Evolutionary conservation across 495 filamentous ascomycete genomes (phyloP).

Genomic region (Jackrogersella multiformis): DNA sequence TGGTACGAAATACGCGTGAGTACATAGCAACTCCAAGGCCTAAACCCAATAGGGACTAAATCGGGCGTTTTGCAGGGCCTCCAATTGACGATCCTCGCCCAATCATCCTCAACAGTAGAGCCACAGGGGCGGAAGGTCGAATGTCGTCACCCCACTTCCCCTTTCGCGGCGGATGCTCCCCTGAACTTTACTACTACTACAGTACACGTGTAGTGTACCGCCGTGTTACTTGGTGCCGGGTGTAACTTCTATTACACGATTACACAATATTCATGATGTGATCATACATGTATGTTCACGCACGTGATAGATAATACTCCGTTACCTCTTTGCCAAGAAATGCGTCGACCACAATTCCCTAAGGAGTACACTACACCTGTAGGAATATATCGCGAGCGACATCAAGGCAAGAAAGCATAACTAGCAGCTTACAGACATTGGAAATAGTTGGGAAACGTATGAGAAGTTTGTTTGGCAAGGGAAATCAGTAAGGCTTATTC

Average conservation of each 20-base stretch:
- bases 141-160: conserved; percentile 31
- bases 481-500: too few species aligned
- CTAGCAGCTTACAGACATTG: too few species aligned
- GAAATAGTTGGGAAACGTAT: too few species aligned
- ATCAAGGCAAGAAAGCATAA: too few species aligned
- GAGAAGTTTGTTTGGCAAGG: too few species aligned
- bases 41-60: conserved; percentile 26
- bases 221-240: neutral
- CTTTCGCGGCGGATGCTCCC: conserved; percentile 9
- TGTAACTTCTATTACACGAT: neutral
- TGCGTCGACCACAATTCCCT: neutral
- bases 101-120: conserved; percentile 24
- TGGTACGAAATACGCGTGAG: conserved; percentile 9
- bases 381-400: too few species aligned
- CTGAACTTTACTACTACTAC: conserved; percentile 15
- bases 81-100: conserved; percentile 30
- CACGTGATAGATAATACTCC: conserved; percentile 20
- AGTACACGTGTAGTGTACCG: too few species aligned
- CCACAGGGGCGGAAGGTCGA: conserved; percentile 18
- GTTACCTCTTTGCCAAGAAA: neutral
- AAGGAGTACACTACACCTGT: neutral
- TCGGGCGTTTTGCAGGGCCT: conserved; percentile 20
- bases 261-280: neutral
- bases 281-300: conserved; percentile 14
- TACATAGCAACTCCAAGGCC: neutral